A percentile compares a stretch with the other conserved stretches of the same genome.
phyloP scores from a whole-genome alignment of 768 basidiomycete genomes.

The Lactarius trivialis region DNA sequence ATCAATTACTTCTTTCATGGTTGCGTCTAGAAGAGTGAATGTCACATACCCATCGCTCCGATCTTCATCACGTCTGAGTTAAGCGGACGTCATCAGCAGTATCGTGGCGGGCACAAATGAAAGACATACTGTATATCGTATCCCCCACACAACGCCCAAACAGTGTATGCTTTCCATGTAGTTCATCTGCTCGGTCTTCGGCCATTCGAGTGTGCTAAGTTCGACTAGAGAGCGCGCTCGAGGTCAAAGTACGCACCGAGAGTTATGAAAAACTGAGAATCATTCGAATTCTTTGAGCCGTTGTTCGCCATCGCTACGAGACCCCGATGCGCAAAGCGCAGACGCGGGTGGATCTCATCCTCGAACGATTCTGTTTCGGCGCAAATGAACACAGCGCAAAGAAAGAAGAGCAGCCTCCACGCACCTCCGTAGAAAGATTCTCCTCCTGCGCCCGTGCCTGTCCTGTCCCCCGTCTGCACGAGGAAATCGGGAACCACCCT shows the following conservation, averaged over 20 bases:
- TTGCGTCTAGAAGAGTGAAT: not conserved
- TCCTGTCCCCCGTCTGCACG: slow-evolving; percentile 91
- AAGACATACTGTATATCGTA: slow-evolving; percentile 73
- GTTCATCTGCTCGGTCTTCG: slow-evolving; percentile 81
- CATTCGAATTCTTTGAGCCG: slow-evolving; percentile 81
- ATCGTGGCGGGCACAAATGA: not conserved
- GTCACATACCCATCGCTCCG: slow-evolving; percentile 69
- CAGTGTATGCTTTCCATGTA: slow-evolving; percentile 90
- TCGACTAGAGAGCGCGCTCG: not conserved
- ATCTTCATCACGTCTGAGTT: slow-evolving; percentile 82
- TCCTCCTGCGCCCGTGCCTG: slow-evolving; percentile 86
- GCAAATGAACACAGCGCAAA: not conserved
- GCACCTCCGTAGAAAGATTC: slow-evolving; percentile 92
- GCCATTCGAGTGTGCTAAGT: not conserved
- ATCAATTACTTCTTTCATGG: too few species aligned
- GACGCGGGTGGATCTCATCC: slow-evolving; percentile 88
- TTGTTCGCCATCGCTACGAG: slow-evolving; percentile 92
- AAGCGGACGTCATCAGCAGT: not conserved
- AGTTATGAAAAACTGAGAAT: slow-evolving; percentile 94
- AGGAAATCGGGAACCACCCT: slow-evolving; percentile 89
- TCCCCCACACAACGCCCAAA: slow-evolving; percentile 89
- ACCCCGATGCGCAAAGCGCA: slow-evolving; percentile 86
- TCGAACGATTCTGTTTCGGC: slow-evolving; percentile 72
- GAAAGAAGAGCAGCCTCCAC: slow-evolving; percentile 15
- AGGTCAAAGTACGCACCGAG: slow-evolving; percentile 47